Base-by-base conservation (phyloP, 1,139 yeast genomes). In the Candida tetrigidarum region DNA sequence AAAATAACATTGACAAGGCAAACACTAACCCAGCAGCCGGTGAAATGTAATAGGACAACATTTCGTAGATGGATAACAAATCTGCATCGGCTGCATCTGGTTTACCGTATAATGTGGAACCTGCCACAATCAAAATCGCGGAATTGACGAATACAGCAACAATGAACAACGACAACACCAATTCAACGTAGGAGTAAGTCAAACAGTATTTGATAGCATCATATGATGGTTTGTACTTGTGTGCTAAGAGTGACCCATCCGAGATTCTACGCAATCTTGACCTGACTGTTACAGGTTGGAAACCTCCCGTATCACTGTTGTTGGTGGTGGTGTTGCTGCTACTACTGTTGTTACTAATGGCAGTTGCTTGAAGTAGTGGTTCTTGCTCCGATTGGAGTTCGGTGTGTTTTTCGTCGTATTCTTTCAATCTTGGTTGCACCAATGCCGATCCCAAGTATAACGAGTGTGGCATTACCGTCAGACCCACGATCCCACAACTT, bases 381-480 rank as follows among this genome's bases (percentile, higher is more conserved):
- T n/a, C n/a, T n/a, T n/a, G n/a, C n/a, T n/a, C n/a, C n/a, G n/a
- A n/a, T n/a, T n/a, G n/a, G 35, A 32, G 35, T 11, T 10, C 5
- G 16, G 23, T 23, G 48, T 80, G 67, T 32, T 69, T 71, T 9
- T 75, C 65, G 56, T 84, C 90, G 53, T 70, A 84, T 41, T 85
- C 90, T 58, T 81, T 81, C 48, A 83, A 66, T 55, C 95, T 71
- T 12, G 92, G 83, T 57, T 85, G 91, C 3, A 86, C 93, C 43
- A 86, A 74, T 5, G 89, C 88, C 0, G 91, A 84, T 1, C 93
- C 93, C 45, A 86, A 68, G 54, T 80, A 86, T 46, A 86, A 70
- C 0, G 91, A 84, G 57, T 86, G 93, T 2, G 95, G 93, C 95
- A 86, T 86, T 6, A 86, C 92, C 0, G 93, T 86, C 39, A 91